phyloP scores from a whole-genome alignment of 1,284 basidiomycete genomes.

The Cryptococcus sp. region DNA sequence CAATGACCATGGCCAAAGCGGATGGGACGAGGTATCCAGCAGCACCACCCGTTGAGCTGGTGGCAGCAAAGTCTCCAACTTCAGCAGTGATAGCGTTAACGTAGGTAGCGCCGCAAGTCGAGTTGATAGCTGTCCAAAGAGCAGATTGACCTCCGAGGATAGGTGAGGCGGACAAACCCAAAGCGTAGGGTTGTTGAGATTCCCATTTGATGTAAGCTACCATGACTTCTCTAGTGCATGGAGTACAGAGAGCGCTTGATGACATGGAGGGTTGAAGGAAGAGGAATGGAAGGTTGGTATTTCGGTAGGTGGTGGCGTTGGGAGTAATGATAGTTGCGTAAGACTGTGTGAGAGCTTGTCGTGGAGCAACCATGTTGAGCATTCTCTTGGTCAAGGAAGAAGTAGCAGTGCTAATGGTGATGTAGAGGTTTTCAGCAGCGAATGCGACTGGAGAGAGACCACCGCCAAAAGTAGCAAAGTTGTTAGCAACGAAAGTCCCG shows the following conservation, averaged over 20 bases:
- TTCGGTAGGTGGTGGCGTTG: constrained; percentile 62
- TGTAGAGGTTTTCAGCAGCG: constrained; percentile 41
- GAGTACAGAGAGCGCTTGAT: constrained; percentile 61
- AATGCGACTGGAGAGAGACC: constrained; percentile 23
- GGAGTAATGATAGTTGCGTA: constrained; percentile 52
- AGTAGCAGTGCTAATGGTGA: constrained; percentile 21
- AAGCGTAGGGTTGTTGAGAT: constrained; percentile 63
- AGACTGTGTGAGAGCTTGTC: constrained; percentile 20
- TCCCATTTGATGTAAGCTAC: constrained; percentile 72
- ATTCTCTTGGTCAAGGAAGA: constrained; percentile 27
- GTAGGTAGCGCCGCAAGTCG: constrained; percentile 48
- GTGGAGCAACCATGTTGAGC: constrained; percentile 19
- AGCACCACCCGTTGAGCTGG: constrained; percentile 21
- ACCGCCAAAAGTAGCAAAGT: constrained; percentile 14
- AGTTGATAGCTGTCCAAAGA: constrained; percentile 61
- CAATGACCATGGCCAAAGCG: not conserved
- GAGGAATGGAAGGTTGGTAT: constrained; percentile 70
- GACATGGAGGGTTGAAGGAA: constrained; percentile 59
- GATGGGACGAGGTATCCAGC: constrained; percentile 3
- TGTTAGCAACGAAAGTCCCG: constrained; percentile 15
- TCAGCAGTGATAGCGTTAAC: constrained; percentile 39
- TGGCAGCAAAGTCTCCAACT: constrained; percentile 30
- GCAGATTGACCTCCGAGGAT: constrained; percentile 62
- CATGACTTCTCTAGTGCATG: constrained; percentile 72
- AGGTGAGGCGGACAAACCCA: constrained; percentile 61